Conservation (phyloP, 495 filamentous ascomycete genomes). For the Thermothielavioides terrestris region DNA sequence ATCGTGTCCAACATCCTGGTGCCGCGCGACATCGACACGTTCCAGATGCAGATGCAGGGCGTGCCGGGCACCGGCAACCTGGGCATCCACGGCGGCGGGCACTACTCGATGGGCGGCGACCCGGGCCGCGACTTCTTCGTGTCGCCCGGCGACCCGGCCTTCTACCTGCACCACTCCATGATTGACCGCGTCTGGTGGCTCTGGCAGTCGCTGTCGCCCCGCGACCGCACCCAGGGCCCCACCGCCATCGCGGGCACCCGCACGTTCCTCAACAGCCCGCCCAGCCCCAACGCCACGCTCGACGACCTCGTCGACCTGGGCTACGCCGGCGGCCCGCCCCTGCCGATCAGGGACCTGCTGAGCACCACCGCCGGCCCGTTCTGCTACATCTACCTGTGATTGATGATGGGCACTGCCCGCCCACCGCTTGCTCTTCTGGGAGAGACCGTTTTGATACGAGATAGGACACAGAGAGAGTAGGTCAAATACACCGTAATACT, state of each 20-base stretch:
- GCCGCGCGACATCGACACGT: slow-evolving; percentile 39
- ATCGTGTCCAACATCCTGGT: slow-evolving; percentile 26
- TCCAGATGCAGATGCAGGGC: slow-evolving; percentile 43
- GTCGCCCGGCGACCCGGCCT: slow-evolving; percentile 25
- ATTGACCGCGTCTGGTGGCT: slow-evolving; percentile 50
- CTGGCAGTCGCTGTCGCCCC: slow-evolving; percentile 1
- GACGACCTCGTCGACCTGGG: neutral
- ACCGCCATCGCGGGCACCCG: neutral
- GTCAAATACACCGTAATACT: too few species aligned
- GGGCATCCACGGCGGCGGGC: slow-evolving; percentile 55
- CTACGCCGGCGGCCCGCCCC: too few species aligned
- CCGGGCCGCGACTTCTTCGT: slow-evolving; percentile 49
- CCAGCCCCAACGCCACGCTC: neutral
- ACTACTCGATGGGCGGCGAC: slow-evolving; percentile 55
- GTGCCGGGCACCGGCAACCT: slow-evolving; percentile 40
- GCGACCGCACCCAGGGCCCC: neutral
- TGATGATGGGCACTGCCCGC: too few species aligned
- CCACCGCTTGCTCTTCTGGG: too few species aligned
- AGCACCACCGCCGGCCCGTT: too few species aligned
- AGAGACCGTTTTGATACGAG: too few species aligned
- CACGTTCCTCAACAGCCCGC: neutral
- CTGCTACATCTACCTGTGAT: too few species aligned
- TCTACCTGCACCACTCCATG: slow-evolving; percentile 59
- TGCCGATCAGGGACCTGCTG: too few species aligned
- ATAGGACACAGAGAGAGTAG: too few species aligned